Evolutionary conservation across 1,284 basidiomycete species (phyloP), one percentile per base, ranked within the genome.

Genomic region (Apiotrichum siamense): DNA sequence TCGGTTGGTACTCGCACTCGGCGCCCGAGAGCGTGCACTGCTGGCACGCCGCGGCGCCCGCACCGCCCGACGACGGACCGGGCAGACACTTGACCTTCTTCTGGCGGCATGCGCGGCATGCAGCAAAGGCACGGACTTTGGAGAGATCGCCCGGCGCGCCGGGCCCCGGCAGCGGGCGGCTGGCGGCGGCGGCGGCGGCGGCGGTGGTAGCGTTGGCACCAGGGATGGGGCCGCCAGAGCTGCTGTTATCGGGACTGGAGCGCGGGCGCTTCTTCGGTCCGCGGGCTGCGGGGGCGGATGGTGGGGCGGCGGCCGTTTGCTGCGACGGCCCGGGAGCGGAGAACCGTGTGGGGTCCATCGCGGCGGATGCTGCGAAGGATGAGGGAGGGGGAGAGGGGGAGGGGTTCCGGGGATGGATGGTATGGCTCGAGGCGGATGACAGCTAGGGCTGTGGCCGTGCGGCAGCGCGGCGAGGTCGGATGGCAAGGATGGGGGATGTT

Each of bases 51-150:
- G 39, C 50, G 41, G 41, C 31, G 29, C 54, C 53, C 7, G 44
- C 44, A 33, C 51, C 55, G 31, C 49, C 49, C 5, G 46, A 47
- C 24, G 48, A 37, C 15, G 56, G 50, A 5, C 62, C 62, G 11
- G 69, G 69, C 5, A 68, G 62, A 50, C 69, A 72, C 52, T 69
- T 72, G 50, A 70, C 55, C 50, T 72, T 72, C 49, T 72, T 72
- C 26, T 55, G 47, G 17, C 70, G 60, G 52, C 70, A 72, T 3
- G 57, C 61, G n/a, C 59, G 55, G 49, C 70, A 72, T 1, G 70
- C 70, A 0, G 68, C 62, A 42, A 69, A 66, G 2, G 70, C 64
- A 25, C 70, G 59, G n/a, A 67, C 61, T 49, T 69, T 69, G 25
- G 60, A 52, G 20, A 65, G 36, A 42, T 70, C 66, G 32, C 55